phyloP scores from a whole-genome alignment of 1,139 yeast species.

The Candida frijolesensis region DNA sequence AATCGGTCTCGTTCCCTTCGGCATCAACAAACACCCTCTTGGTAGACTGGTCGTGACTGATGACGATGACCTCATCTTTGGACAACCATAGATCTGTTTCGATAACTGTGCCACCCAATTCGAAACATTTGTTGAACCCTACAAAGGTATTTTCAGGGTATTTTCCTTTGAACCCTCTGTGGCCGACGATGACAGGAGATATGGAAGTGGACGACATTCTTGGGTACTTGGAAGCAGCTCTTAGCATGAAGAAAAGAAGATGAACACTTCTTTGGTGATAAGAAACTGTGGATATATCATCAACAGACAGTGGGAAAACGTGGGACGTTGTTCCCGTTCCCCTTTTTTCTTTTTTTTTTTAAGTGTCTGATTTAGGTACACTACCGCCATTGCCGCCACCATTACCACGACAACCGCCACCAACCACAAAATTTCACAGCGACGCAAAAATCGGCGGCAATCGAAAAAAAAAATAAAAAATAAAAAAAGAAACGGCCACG shows the following conservation, averaged over 20 bases:
- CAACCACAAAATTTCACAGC: too few species aligned
- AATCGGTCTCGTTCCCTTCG: constrained; percentile 43
- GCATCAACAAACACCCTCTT: constrained; percentile 58
- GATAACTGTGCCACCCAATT: constrained; percentile 67
- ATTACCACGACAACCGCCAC: too few species aligned
- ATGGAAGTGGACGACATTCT: constrained; percentile 9
- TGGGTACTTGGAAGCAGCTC: neutral
- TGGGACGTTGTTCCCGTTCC: too few species aligned
- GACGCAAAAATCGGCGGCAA: too few species aligned
- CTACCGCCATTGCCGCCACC: too few species aligned
- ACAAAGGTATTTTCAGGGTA: constrained; percentile 79
- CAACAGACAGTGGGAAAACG: too few species aligned
- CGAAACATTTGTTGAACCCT: constrained; percentile 73
- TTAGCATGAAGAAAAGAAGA: neutral
- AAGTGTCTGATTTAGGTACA: too few species aligned
- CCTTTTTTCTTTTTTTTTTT: too few species aligned
- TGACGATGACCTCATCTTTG: constrained; percentile 68
- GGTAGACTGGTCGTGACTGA: constrained; percentile 72
- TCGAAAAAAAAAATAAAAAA: too few species aligned
- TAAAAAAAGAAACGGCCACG: too few species aligned
- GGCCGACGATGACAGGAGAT: constrained; percentile 42
- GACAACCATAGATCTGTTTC: constrained; percentile 88
- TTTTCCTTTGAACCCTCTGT: constrained; percentile 57
- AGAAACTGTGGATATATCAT: too few species aligned
- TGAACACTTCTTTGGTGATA: too few species aligned